phyloP scores from a whole-genome alignment of 208 protist species.

The Leishmania turanica region DNA sequence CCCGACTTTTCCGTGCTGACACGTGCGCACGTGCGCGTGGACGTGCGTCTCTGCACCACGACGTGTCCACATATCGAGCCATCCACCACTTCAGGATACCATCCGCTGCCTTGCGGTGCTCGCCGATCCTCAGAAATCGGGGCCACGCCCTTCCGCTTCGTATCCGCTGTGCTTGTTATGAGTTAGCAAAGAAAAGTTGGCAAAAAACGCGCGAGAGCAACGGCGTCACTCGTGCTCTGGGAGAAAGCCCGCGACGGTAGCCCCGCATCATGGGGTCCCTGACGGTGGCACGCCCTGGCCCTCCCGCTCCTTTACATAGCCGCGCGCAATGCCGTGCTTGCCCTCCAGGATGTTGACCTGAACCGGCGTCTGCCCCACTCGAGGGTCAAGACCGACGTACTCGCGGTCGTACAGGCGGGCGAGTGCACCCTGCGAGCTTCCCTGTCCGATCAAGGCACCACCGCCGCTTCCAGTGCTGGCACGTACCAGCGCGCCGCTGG shows the following conservation, averaged over 20 bases:
- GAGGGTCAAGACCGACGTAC: constrained; percentile 81
- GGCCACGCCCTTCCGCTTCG: background rate
- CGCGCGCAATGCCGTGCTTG: constrained; percentile 79
- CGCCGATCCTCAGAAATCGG: background rate
- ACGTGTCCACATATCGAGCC: background rate
- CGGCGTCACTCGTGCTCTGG: background rate
- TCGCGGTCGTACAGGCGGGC: constrained; percentile 65
- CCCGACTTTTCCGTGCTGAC: background rate
- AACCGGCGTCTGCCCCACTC: constrained; percentile 72
- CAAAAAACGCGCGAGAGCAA: no score
- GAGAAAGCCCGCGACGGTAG: background rate
- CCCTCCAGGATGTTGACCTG: constrained; percentile 72
- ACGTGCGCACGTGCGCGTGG: background rate
- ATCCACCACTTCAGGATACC: background rate
- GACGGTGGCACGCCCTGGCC: constrained; percentile 14
- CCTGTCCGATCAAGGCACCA: constrained; percentile 26
- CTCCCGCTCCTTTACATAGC: constrained; percentile 66
- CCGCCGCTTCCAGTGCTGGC: constrained; percentile 12
- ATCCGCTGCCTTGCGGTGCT: background rate
- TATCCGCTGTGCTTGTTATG: background rate
- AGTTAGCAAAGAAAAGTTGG: background rate
- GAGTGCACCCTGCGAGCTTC: constrained; percentile 47
- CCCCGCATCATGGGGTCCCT: background rate
- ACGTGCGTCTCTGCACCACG: background rate
- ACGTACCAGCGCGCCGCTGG: constrained; percentile 24